Percentiles rank a stretch among this genome's conserved stretches.
These are phyloP conservation scores for Boletus patriciae DNA, from an alignment of 768 basidiomycete species.

Conservation along the genomic window DNA sequence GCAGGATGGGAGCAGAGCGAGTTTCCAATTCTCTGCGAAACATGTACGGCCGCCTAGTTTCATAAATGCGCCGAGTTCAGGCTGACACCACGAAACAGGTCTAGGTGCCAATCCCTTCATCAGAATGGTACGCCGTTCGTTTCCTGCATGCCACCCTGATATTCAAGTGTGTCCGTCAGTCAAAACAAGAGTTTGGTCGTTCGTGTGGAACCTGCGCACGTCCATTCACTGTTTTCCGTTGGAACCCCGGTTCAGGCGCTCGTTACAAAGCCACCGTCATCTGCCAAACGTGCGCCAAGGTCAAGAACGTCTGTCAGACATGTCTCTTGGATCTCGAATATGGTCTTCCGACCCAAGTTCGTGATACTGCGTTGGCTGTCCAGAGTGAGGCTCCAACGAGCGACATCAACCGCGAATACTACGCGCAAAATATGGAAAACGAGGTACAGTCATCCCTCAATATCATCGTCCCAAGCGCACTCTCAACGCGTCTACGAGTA, in stretches of 20 bases:
- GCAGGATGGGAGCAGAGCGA: conserved; percentile 94
- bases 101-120: conserved; percentile 90
- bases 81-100: conserved; percentile 44
- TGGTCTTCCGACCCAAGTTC: conserved; percentile 92
- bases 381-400: conserved; percentile 90
- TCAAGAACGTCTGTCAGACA: conserved; percentile 96
- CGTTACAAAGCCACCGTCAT: conserved; percentile 97
- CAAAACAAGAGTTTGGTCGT: conserved; percentile 94
- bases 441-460: conserved; percentile 48
- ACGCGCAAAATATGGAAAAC: conserved; percentile 87
- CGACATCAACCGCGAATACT: conserved; percentile 95
- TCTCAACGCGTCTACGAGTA: conserved; percentile 30
- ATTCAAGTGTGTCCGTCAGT: conserved; percentile 61
- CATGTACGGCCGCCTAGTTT: conserved; percentile 54
- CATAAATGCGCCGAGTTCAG: neutral
- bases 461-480: neutral
- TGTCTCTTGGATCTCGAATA: conserved; percentile 97
- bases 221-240: conserved; percentile 95
- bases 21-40: conserved; percentile 92
- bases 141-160: neutral
- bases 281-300: conserved; percentile 96
- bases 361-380: conserved; percentile 89
- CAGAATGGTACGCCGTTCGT: conserved; percentile 69
- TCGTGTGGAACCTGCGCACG: conserved; percentile 98
- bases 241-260: conserved; percentile 94